phyloP scores from a whole-genome alignment of 1,284 basidiomycete genomes.

The Anthracocystis panici-leucophaei region DNA sequence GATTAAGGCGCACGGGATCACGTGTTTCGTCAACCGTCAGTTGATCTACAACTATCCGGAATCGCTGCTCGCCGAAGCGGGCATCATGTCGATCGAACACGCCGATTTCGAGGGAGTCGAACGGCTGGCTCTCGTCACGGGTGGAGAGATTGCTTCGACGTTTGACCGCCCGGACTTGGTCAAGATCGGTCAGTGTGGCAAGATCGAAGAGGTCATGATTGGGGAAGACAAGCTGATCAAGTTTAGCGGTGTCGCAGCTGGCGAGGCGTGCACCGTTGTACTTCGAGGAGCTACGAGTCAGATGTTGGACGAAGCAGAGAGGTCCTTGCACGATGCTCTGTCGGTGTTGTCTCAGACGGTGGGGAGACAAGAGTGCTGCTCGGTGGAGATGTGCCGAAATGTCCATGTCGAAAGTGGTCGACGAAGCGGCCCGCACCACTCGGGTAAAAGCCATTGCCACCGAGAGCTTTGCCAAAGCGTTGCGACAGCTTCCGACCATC shows the following conservation, averaged over 20 bases:
- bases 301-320: conserved; percentile 99
- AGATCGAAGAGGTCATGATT: conserved; percentile 99
- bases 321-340: conserved; percentile 96
- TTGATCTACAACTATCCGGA: conserved; percentile 99
- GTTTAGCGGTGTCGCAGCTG: conserved; percentile 97
- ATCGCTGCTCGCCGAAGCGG: conserved; percentile 89
- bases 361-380: conserved; percentile 94
- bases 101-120: conserved; percentile 99
- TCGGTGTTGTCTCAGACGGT: conserved; percentile 97
- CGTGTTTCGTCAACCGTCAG: conserved; percentile 97
- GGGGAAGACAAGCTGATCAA: conserved; percentile 99
- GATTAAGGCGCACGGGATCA: conserved; percentile 95
- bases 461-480: conserved; percentile 88
- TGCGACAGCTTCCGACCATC: conserved; percentile 90
- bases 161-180: conserved; percentile 95
- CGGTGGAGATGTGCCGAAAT: conserved; percentile 97
- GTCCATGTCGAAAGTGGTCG: conserved; percentile 94
- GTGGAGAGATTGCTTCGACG: conserved; percentile 95
- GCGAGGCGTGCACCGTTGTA: conserved; percentile 98
- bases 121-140: conserved; percentile 92
- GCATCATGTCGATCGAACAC: conserved; percentile 97
- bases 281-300: conserved; percentile 95
- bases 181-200: conserved; percentile 90
- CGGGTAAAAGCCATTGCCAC: conserved; percentile 96
- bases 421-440: conserved; percentile 86